Base-by-base conservation (phyloP, 2,329 filamentous ascomycete species). In the Lachnellula cervina region DNA sequence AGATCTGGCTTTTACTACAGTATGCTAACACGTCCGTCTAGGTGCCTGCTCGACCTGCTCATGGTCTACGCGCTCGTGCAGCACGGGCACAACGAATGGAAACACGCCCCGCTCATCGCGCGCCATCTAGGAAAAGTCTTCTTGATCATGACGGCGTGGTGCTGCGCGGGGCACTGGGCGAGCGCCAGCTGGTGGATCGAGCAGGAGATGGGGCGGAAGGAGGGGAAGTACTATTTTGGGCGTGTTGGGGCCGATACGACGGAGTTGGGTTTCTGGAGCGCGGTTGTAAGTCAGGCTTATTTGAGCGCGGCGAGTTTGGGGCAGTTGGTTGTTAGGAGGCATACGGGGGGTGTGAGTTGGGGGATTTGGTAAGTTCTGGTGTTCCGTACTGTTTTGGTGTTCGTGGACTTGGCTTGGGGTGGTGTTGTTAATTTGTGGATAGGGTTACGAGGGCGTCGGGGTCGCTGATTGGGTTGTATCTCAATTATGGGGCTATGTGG, bases 181-280 rank as follows among this genome's bases (percentile, higher is more conserved):
- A 74, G 80, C 60, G 74, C 73, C 16, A 68, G 62, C 43, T 80
- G 76, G 77, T 81, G 77, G 77, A 64, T 78, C 46, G 73, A 74
- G 1, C 68, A 76, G 59, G 77, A 78, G 62, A 68, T 74, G 52
- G 77, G 77, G 46, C 77, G 76, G 66, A 57, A 49, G 72, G 70
- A 60, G 42, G 64, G 64, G 42, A 66, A 64, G 49, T 59, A 59
- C 44, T 66, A 64, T 76, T 70, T 64, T 69, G 73, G 63, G 73
- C 69, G 23, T 58, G 45, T 73, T 72, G 57, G 73, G 66, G 45
- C 71, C 68, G 78, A 81, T 65, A 76, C 73, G 32, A 78, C 77
- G 2, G 78, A 81, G 67, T 25, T 64, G 60, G 64, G 56, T 2
- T 62, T 63, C 49, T 64, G 62, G 62, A 62, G 38, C 9, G 59